Conservation (phyloP, 2,329 filamentous ascomycete genomes). For the Ceratocystis lukuohia region DNA sequence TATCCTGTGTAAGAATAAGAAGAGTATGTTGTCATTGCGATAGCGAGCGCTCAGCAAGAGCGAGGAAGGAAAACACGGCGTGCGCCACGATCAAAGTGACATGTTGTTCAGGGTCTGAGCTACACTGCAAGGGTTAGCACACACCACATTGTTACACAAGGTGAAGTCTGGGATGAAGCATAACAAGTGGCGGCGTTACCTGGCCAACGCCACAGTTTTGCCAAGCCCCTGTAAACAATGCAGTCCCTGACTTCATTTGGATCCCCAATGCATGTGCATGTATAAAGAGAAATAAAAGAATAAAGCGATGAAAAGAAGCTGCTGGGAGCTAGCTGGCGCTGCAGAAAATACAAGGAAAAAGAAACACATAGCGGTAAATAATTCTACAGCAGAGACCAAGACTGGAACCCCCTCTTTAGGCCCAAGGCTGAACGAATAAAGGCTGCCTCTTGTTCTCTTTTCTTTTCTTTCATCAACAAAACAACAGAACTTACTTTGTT, state of each 20-base stretch:
- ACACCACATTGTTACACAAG: not conserved
- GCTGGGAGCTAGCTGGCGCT: not conserved
- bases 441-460: not conserved
- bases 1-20: conserved; percentile 7
- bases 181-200: conserved; percentile 11
- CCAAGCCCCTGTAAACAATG: conserved; percentile 1
- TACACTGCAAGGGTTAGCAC: not conserved
- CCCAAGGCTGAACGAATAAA: not conserved
- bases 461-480: too few relatives aligned
- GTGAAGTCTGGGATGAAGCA: not conserved
- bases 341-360: not conserved
- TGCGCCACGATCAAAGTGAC: not conserved
- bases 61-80: too few relatives aligned
- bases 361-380: not conserved
- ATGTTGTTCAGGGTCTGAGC: not conserved
- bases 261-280: not conserved
- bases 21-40: not conserved
- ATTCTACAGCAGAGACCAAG: too few relatives aligned
- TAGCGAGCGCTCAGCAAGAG: too few relatives aligned
- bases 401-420: not conserved
- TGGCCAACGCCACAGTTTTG: conserved; percentile 10
- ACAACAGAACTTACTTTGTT: not conserved
- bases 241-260: too few relatives aligned
- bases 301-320: not conserved
- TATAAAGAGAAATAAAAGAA: not conserved